Percentiles rank a stretch among this genome's conserved stretches.
Conservation (phyloP, 768 basidiomycete species). For the Ephemerocybe angulata region DNA sequence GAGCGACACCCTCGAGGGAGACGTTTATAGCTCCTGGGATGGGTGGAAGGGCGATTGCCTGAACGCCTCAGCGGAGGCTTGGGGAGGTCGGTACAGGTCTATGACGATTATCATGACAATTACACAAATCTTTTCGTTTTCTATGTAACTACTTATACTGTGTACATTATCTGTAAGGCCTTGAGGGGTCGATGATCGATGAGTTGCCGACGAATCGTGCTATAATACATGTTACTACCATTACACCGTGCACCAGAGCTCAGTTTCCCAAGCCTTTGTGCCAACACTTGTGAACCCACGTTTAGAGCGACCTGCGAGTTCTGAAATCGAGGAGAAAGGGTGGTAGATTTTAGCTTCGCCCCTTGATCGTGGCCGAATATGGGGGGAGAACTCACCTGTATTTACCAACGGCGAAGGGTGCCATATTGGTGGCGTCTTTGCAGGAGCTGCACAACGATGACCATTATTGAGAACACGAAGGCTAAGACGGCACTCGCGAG, state of each 20-base stretch:
- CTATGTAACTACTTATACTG: too few species aligned
- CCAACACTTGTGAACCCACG: too few species aligned
- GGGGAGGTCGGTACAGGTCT: background rate
- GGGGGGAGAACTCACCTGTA: background rate
- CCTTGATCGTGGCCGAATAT: background rate
- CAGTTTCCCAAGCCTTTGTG: background rate
- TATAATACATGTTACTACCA: too few species aligned
- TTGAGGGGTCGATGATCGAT: too few species aligned
- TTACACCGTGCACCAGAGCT: background rate
- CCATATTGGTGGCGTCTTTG: background rate
- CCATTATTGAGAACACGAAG: background rate
- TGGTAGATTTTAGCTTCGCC: too few species aligned
- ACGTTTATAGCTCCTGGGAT: background rate
- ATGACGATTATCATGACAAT: background rate
- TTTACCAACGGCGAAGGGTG: background rate
- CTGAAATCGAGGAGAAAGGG: too few species aligned
- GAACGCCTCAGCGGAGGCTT: background rate
- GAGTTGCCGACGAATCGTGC: too few species aligned
- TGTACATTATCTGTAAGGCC: too few species aligned
- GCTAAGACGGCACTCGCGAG: background rate
- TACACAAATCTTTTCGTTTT: too few species aligned
- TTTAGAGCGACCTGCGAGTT: too few species aligned
- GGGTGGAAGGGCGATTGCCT: background rate
- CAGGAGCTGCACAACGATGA: background rate
- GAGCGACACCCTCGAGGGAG: conserved; percentile 17